Conservation (phyloP, 1,284 basidiomycete genomes). For the Pyrrhoderma noxium region DNA sequence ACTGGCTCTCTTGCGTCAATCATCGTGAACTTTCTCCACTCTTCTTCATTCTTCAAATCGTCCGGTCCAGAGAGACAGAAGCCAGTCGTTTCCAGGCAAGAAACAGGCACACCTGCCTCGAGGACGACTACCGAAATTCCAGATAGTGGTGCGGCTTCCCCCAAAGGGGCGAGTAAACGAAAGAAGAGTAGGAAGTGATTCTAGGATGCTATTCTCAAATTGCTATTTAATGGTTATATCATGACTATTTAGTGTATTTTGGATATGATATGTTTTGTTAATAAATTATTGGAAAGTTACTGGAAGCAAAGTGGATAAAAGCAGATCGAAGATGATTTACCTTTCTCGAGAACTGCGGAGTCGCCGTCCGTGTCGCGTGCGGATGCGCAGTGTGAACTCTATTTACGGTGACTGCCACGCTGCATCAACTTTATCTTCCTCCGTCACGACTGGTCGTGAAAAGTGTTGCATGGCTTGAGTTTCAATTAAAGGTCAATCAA, state of each 20-base stretch:
- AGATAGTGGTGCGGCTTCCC: neutral
- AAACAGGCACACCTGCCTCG: neutral
- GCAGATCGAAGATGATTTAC: no score
- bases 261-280: neutral
- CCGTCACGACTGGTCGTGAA: no score
- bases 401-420: no score
- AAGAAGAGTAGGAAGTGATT: constrained; percentile 16
- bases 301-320: no score
- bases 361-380: no score
- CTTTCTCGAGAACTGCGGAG: no score
- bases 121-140: neutral
- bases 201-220: neutral
- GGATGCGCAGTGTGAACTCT: no score
- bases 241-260: neutral
- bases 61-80: constrained; percentile 3
- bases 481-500: no score
- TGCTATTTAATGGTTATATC: neutral
- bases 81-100: neutral
- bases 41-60: constrained; percentile 16
- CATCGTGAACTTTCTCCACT: constrained; percentile 49
- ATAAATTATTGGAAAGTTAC: no score
- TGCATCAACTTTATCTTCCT: no score
- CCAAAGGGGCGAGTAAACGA: constrained; percentile 5
- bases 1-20: constrained; percentile 55
- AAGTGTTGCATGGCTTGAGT: no score